These are phyloP conservation scores for Dendrothele bispora DNA, from an alignment of 768 basidiomycete species.

Conservation along the genomic window DNA sequence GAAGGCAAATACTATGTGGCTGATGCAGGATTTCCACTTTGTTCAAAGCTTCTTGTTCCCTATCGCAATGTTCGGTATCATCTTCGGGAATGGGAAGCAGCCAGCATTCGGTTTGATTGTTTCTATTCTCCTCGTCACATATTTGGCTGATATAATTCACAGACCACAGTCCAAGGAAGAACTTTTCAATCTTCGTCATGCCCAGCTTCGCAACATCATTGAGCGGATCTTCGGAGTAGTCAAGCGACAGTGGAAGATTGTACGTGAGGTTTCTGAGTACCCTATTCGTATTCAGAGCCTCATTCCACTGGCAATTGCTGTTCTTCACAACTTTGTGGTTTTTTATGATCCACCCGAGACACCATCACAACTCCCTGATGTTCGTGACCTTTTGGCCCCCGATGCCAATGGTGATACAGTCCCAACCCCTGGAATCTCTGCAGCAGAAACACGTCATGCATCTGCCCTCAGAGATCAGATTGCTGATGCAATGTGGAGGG, in stretches of 20 bases:
- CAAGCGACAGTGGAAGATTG: constrained; percentile 17
- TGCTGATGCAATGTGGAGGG: too few species aligned
- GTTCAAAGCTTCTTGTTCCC: constrained; percentile 22
- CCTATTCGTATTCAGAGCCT: constrained; percentile 17
- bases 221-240: constrained; percentile 27
- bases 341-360: constrained; percentile 19
- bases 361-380: too few species aligned
- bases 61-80: constrained; percentile 26
- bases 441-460: too few species aligned
- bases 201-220: constrained; percentile 22
- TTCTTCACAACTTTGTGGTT: constrained; percentile 27
- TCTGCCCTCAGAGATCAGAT: too few species aligned
- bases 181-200: constrained; percentile 25
- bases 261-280: constrained; percentile 18
- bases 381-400: too few species aligned
- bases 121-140: background rate
- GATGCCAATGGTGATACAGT: too few species aligned
- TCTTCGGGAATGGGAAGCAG: constrained; percentile 22
- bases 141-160: background rate
- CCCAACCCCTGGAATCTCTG: too few species aligned
- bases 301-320: constrained; percentile 19
- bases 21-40: constrained; percentile 21
- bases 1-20: constrained; percentile 19
- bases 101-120: background rate
- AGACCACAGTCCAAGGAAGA: constrained; percentile 22